Conservation (phyloP, 1,284 basidiomycete genomes). For the Porphyrellus sp. region DNA sequence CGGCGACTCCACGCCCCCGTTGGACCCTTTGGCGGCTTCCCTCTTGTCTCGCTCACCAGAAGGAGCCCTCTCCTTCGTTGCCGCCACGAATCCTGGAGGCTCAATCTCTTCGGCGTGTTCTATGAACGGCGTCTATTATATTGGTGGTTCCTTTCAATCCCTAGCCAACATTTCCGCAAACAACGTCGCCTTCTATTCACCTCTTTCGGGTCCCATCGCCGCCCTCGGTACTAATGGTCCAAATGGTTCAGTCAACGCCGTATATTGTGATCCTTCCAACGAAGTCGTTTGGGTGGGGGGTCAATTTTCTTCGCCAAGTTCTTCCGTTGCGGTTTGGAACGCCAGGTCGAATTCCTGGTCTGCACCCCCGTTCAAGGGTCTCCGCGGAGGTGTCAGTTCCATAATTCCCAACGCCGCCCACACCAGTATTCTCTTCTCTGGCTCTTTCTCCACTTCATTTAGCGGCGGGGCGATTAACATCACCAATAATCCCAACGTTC, state of each 20-base stretch:
- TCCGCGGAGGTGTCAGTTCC: slow-evolving; percentile 68
- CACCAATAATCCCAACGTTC: slow-evolving; percentile 72
- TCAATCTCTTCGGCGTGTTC: slow-evolving; percentile 63
- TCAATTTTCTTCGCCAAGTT: slow-evolving; percentile 66
- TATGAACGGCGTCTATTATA: slow-evolving; percentile 62
- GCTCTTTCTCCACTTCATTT: slow-evolving; percentile 80
- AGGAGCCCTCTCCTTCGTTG: slow-evolving; percentile 62
- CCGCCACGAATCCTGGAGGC: slow-evolving; percentile 69
- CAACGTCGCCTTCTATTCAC: slow-evolving; percentile 74
- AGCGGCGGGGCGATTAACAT: slow-evolving; percentile 57
- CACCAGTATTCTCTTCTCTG: slow-evolving; percentile 80
- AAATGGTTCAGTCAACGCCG: slow-evolving; percentile 68
- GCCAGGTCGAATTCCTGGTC: slow-evolving; percentile 65
- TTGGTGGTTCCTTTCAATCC: slow-evolving; percentile 76
- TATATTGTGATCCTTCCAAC: slow-evolving; percentile 79
- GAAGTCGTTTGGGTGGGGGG: slow-evolving; percentile 86
- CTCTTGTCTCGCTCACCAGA: slow-evolving; percentile 63
- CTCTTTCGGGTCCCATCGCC: slow-evolving; percentile 56
- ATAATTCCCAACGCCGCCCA: slow-evolving; percentile 75
- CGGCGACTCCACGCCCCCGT: slow-evolving; percentile 53
- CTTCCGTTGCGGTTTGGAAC: slow-evolving; percentile 81
- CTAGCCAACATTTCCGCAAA: slow-evolving; percentile 53
- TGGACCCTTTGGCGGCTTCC: slow-evolving; percentile 67
- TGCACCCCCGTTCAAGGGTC: slow-evolving; percentile 76
- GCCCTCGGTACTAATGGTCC: slow-evolving; percentile 59